These are phyloP conservation scores for Epicoccum sorghinum DNA, from an alignment of 2,329 filamentous ascomycete genomes.

Conservation along the genomic window DNA sequence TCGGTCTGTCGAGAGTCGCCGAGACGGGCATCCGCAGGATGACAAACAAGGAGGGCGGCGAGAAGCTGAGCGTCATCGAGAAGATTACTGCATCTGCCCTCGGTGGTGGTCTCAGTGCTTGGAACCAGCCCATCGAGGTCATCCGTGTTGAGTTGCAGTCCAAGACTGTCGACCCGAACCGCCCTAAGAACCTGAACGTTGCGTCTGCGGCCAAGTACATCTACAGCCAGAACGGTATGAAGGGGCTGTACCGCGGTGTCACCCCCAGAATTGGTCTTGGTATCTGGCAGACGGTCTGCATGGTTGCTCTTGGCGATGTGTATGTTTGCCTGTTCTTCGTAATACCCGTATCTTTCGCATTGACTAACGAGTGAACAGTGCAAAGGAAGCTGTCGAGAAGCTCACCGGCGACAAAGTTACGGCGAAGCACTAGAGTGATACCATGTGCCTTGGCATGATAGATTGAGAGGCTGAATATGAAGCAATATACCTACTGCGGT, in stretches of 20 bases:
- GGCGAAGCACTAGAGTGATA: constrained; percentile 64
- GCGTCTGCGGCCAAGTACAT: constrained; percentile 84
- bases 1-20: constrained; percentile 89
- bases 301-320: constrained; percentile 99
- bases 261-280: constrained; percentile 91
- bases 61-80: constrained; percentile 80
- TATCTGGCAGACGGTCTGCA: constrained; percentile 99
- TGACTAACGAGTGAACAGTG: constrained; percentile 53
- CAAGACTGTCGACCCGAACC: constrained; percentile 96
- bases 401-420: constrained; percentile 68
- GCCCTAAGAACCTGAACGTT: constrained; percentile 98
- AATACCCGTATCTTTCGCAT: neutral
- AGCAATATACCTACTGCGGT: neutral
- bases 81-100: constrained; percentile 87
- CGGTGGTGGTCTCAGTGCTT: constrained; percentile 92
- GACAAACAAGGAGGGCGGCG: constrained; percentile 78
- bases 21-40: constrained; percentile 83
- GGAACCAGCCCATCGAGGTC: constrained; percentile 99
- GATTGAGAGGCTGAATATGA: neutral
- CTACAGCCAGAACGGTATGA: constrained; percentile 84
- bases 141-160: constrained; percentile 99
- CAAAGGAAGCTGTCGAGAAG: constrained; percentile 70
- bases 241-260: constrained; percentile 94
- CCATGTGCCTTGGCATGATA: neutral
- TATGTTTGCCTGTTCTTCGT: constrained; percentile 58